Evolutionary conservation across 2,329 filamentous ascomycete genomes (phyloP).

Genomic region (Paraphaeosphaeria minitans): DNA sequence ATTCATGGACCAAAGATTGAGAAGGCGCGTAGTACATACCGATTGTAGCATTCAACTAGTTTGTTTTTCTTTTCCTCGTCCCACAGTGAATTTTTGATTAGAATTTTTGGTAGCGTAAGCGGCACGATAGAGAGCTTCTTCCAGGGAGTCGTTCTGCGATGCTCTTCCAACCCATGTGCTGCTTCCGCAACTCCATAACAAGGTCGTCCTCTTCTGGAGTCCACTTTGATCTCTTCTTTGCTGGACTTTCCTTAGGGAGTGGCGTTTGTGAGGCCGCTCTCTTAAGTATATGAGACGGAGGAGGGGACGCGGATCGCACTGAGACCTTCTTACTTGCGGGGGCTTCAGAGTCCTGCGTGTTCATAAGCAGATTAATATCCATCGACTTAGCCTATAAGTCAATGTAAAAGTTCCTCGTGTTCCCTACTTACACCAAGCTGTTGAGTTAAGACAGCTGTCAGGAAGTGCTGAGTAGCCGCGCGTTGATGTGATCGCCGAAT

Average conservation of each 20-base stretch:
- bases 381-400: constrained; percentile 56
- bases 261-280: constrained; percentile 46
- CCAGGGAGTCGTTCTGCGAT: constrained; percentile 91
- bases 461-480: too few relatives aligned
- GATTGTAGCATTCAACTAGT: constrained; percentile 90
- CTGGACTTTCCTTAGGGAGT: constrained; percentile 42
- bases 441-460: too few relatives aligned
- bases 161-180: constrained; percentile 98
- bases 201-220: constrained; percentile 89
- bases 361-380: constrained; percentile 93
- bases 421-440: constrained; percentile 19
- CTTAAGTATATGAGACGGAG: constrained; percentile 41
- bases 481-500: too few relatives aligned
- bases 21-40: constrained; percentile 59
- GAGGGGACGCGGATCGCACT: constrained; percentile 41
- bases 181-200: constrained; percentile 87
- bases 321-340: constrained; percentile 54
- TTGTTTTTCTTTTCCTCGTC: constrained; percentile 98
- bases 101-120: constrained; percentile 94
- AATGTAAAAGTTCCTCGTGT: constrained; percentile 19
- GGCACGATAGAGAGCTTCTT: constrained; percentile 90
- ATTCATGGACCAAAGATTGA: constrained; percentile 17
- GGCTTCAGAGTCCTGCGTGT: constrained; percentile 75
- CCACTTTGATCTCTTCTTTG: constrained; percentile 85
- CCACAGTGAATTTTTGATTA: constrained; percentile 91